phyloP scores from a whole-genome alignment of 1,284 basidiomycete genomes.

The Peniophora sp. region DNA sequence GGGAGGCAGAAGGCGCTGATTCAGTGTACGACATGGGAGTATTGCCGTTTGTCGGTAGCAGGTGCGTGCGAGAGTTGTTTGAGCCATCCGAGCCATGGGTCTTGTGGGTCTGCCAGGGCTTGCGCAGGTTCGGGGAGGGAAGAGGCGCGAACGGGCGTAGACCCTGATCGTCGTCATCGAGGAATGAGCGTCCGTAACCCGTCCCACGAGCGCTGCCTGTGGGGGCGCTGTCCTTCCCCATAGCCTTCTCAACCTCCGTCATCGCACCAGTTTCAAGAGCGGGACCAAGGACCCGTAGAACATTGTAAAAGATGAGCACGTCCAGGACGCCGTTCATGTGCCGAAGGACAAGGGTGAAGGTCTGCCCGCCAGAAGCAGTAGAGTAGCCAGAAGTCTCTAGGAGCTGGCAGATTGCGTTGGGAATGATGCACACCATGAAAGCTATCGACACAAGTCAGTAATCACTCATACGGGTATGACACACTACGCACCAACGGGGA shows the following conservation, averaged over 20 bases:
- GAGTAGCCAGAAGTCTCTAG: conserved; percentile 36
- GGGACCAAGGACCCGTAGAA: conserved; percentile 54
- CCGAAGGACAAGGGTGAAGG: conserved; percentile 46
- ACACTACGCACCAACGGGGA: conserved; percentile 44
- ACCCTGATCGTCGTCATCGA: background rate
- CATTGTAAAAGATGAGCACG: conserved; percentile 58
- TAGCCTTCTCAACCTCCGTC: conserved; percentile 23
- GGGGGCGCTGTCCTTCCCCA: conserved; percentile 9
- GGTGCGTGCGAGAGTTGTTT: no score
- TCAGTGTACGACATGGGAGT: no score
- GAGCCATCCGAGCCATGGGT: background rate
- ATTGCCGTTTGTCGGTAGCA: no score
- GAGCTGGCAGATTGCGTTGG: conserved; percentile 47
- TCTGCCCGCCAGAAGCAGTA: conserved; percentile 35
- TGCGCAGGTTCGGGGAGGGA: background rate
- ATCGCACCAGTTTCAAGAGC: conserved; percentile 24
- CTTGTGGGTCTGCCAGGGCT: background rate
- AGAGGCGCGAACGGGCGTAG: background rate
- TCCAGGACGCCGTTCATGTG: conserved; percentile 53
- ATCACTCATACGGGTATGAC: conserved; percentile 1
- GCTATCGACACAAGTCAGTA: conserved; percentile 24
- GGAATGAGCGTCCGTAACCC: background rate
- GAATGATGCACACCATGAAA: conserved; percentile 52
- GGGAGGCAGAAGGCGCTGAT: no score
- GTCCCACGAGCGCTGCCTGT: background rate